Conservation (phyloP, 192 early-diverging fungal species). For the Coemansia sp. region DNA sequence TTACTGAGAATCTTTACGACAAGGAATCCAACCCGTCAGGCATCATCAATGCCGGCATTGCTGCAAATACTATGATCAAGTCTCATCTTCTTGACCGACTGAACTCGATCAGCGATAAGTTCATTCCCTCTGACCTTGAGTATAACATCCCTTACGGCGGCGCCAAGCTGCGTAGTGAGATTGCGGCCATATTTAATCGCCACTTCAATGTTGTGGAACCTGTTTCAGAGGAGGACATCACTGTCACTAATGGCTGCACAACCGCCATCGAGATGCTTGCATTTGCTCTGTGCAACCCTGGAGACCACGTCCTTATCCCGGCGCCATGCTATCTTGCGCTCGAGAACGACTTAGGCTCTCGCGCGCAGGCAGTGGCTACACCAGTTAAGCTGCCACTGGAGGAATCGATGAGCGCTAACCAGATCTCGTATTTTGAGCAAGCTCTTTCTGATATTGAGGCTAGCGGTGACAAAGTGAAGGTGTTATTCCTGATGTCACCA, state of each 20-base stretch:
- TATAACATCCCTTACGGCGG: conserved; percentile 58
- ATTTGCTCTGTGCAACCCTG: conserved; percentile 63
- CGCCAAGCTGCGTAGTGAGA: conserved; percentile 52
- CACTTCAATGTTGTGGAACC: conserved; percentile 56
- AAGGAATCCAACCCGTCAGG: conserved; percentile 60
- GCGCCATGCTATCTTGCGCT: conserved; percentile 79
- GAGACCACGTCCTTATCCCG: conserved; percentile 73
- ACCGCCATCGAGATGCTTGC: conserved; percentile 64
- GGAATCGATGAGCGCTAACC: conserved; percentile 47
- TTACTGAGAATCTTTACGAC: conserved; percentile 42
- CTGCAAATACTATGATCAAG: conserved; percentile 71
- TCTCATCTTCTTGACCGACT: conserved; percentile 58
- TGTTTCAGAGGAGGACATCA: conserved; percentile 57
- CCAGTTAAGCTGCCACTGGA: conserved; percentile 51
- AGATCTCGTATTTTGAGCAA: conserved; percentile 54
- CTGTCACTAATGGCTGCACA: conserved; percentile 66
- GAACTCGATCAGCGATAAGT: conserved; percentile 17
- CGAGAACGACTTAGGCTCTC: conserved; percentile 57
- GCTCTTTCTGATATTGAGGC: conserved; percentile 47
- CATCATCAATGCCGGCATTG: conserved; percentile 79
- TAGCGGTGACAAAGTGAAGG: conserved; percentile 33
- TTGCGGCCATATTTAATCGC: conserved; percentile 66
- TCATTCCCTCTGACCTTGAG: conserved; percentile 41
- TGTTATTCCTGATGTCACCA: conserved; percentile 71
- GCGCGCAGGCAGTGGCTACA: conserved; percentile 56